Conservation (phyloP, 2,329 filamentous ascomycete genomes). For the Hymenotorrendiella dingleyae region DNA sequence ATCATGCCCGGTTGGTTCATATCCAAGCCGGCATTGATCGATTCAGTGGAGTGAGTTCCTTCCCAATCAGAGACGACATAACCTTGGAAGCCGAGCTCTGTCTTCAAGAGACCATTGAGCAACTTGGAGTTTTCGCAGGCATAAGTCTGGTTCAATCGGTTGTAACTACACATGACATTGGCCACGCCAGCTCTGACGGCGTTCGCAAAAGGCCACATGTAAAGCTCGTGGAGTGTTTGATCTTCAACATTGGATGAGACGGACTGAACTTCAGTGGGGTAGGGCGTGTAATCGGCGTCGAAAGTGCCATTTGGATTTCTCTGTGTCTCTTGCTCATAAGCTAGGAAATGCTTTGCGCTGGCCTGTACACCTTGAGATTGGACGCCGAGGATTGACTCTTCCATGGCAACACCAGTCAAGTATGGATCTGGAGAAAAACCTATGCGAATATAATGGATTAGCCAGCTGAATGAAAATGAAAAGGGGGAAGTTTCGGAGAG, state of each 20-base stretch:
- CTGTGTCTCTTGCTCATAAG: slow-evolving; percentile 1
- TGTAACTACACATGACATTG: slow-evolving; percentile 76
- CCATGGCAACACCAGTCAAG: slow-evolving; percentile 53
- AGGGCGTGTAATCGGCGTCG: background rate
- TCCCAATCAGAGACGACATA: slow-evolving; percentile 70
- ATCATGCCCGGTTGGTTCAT: slow-evolving; percentile 33
- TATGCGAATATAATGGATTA: slow-evolving; percentile 31
- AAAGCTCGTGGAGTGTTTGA: slow-evolving; percentile 46
- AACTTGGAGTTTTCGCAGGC: slow-evolving; percentile 71
- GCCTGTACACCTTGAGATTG: slow-evolving; percentile 43
- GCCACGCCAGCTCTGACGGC: slow-evolving; percentile 75
- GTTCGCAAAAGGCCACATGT: slow-evolving; percentile 68
- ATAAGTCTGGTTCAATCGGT: slow-evolving; percentile 62
- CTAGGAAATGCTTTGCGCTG: slow-evolving; percentile 22
- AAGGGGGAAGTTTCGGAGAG: background rate
- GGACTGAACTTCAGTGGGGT: background rate
- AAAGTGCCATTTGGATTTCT: background rate
- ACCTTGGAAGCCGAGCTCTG: slow-evolving; percentile 78
- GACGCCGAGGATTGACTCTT: slow-evolving; percentile 52
- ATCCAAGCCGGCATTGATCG: background rate
- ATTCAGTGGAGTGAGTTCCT: background rate
- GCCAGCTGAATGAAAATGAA: background rate
- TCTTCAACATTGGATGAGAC: slow-evolving; percentile 60
- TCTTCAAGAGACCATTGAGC: slow-evolving; percentile 73
- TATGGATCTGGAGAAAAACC: slow-evolving; percentile 39